Conservation (phyloP, 257 asterid genomes). For the Gentiana straminea region DNA sequence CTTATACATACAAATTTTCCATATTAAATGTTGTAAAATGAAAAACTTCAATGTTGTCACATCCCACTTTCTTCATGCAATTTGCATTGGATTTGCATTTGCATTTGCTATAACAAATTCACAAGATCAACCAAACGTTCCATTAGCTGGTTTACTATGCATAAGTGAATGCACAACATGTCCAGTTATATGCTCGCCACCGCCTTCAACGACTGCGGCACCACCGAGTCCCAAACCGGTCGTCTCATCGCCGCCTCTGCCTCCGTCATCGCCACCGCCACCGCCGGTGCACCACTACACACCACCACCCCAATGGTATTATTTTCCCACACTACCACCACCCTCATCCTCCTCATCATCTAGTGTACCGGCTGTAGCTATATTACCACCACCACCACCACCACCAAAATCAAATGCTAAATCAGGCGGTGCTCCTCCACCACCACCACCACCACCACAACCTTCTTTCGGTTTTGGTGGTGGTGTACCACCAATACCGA, state of each 20-base stretch:
- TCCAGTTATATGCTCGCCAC: conserved; percentile 69
- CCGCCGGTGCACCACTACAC: neutral
- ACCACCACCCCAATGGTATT: conserved; percentile 34
- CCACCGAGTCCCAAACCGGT: conserved; percentile 12
- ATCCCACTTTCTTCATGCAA: conserved; percentile 10
- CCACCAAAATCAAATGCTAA: conserved; percentile 15
- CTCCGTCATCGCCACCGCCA: neutral
- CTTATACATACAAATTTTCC: conserved; percentile 6
- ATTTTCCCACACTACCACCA: conserved; percentile 29
- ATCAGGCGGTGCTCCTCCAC: conserved; percentile 6
- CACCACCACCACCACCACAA: conserved; percentile 12
- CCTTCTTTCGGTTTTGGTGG: conserved; percentile 8
- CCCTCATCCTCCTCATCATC: conserved; percentile 23
- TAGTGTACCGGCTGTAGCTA: too few species aligned
- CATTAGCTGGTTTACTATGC: conserved; percentile 39
- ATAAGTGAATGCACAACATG: conserved; percentile 64
- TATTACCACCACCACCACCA: conserved; percentile 16
- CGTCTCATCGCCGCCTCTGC: conserved; percentile 7
- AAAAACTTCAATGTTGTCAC: conserved; percentile 14
- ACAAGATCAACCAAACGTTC: conserved; percentile 15
- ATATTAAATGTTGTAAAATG: conserved; percentile 7
- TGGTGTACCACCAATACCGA: neutral
- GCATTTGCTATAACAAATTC: conserved; percentile 10
- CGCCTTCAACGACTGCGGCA: conserved; percentile 29
- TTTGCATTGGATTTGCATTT: conserved; percentile 14